These are phyloP conservation scores for Fusarium sp. DNA, from an alignment of 2,329 filamentous ascomycete species.

Conservation along the genomic window DNA sequence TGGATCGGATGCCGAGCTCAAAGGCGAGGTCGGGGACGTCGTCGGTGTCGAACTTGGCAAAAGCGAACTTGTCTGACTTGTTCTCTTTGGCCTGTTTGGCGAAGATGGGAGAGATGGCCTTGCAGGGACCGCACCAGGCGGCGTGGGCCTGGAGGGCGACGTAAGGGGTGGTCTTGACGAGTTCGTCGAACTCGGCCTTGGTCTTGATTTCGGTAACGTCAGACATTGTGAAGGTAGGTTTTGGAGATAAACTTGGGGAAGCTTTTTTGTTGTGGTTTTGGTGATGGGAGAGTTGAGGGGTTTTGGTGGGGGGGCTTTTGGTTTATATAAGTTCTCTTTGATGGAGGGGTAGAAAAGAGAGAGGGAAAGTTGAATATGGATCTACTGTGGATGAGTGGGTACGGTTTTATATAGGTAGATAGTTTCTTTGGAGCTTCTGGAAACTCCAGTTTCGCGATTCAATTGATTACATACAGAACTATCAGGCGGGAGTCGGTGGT, in stretches of 20 bases:
- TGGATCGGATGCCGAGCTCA: conserved; percentile 64
- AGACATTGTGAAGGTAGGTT: conserved; percentile 45
- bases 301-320: conserved; percentile 30
- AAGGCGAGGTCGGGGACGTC: conserved; percentile 62
- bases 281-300: conserved; percentile 29
- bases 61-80: conserved; percentile 60
- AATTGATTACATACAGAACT: conserved; percentile 19
- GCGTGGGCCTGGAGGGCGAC: conserved; percentile 70
- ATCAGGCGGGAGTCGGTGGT: conserved; percentile 27
- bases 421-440: conserved; percentile 2
- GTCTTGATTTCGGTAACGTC: conserved; percentile 53
- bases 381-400: conserved; percentile 31
- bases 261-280: conserved; percentile 4
- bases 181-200: conserved; percentile 61
- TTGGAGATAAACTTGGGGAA: neutral
- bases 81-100: conserved; percentile 58
- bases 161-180: conserved; percentile 62
- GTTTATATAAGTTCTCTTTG: conserved; percentile 15
- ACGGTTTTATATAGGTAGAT: conserved; percentile 11
- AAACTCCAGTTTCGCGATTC: conserved; percentile 14
- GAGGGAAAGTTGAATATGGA: conserved; percentile 10
- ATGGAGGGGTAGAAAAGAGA: conserved; percentile 11
- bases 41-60: conserved; percentile 72
- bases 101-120: conserved; percentile 69
- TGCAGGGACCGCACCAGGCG: conserved; percentile 72